Base-by-base conservation (phyloP, 352 stramenopile species). In the Phytophthora chlamydospora region DNA sequence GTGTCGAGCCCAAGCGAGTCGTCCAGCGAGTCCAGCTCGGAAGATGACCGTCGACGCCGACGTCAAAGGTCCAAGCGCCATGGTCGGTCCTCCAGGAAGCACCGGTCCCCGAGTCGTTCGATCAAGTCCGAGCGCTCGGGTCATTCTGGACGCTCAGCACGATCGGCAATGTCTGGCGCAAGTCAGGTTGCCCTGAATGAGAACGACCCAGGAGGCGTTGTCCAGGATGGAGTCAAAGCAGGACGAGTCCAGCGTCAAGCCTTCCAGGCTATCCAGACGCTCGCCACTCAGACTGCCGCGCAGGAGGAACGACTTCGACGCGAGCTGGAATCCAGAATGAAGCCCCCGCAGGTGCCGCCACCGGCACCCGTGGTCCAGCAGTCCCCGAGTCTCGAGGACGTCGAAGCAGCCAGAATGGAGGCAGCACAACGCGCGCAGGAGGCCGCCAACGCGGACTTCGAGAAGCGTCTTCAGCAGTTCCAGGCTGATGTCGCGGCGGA, bases 151-250 rank as follows among this genome's bases (percentile, higher is more conserved):
- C 21, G 38, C 0, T 44, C 38, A 1, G n/a, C 2, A 1, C 38
- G 38, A 31, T 44, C 38, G 0, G 38, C 6, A 0, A 44, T 44
- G 38, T 44, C 38, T 3, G 38, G 38, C 4, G 14, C 38, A 6
- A 29, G n/a, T 13, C 38, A 44, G n/a, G 38, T 44, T 44, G 21
- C 13, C 44, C 31, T 61, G 44, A 27, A 50, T 44, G 8, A 31
- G 38, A n/a, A 29, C 38, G n/a, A 44, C 38, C 7, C n/a, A 44
- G 1, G 38, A 44, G 4, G 16, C 6, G n/a, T 10, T 44, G 1
- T 27, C 38, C 38, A 6, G 38, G 24, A 44, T 44, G 38, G 38
- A 44, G 38, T 44, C 38, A 2, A 44, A 44, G 2, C 38, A 27
- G n/a, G 38, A 44, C 24, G 14, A n/a, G 2, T n/a, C 38, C 7